Percentiles rank a stretch among this genome's conserved stretches.
These are phyloP conservation scores for Diaporthe vexans DNA, from an alignment of 2,329 filamentous ascomycete species.

Conservation along the genomic window DNA sequence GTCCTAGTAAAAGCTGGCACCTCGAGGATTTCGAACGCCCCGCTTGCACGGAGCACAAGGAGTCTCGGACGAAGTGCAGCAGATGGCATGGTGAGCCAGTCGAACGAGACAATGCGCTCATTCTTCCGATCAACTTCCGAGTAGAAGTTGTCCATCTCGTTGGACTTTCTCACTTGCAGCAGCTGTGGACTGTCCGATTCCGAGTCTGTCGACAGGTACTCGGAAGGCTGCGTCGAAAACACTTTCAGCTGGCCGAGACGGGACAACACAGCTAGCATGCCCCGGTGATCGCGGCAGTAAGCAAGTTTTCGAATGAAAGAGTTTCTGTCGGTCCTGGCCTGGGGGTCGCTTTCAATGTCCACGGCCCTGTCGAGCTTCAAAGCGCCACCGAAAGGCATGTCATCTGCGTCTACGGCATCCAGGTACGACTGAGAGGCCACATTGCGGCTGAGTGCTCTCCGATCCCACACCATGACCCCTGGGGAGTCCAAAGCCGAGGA, in stretches of 20 bases:
- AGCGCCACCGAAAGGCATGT: conserved; percentile 73
- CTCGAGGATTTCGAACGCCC: conserved; percentile 73
- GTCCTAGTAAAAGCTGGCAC: conserved; percentile 70
- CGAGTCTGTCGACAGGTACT: conserved; percentile 59
- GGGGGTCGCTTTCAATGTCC: conserved; percentile 63
- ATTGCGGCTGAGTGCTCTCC: conserved; percentile 70
- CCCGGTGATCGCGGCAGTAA: conserved; percentile 73
- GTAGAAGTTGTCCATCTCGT: conserved; percentile 73
- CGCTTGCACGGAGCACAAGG: conserved; percentile 71
- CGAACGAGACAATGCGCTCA: conserved; percentile 76
- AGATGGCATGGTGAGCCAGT: conserved; percentile 74
- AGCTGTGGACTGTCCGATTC: conserved; percentile 67
- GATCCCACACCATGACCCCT: conserved; percentile 83
- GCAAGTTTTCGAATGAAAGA: conserved; percentile 74
- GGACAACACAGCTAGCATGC: conserved; percentile 73
- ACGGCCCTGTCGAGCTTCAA: conserved; percentile 71
- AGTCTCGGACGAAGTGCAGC: conserved; percentile 69
- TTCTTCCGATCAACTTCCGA: conserved; percentile 65
- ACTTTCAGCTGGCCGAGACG: conserved; percentile 75
- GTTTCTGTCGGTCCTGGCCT: conserved; percentile 64
- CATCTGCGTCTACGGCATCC: conserved; percentile 71
- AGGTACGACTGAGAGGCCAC: conserved; percentile 68
- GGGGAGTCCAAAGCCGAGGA: conserved; percentile 83
- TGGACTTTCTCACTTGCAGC: conserved; percentile 70
- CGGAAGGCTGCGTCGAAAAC: conserved; percentile 67